Percentiles rank a stretch among this genome's conserved stretches.
These are phyloP conservation scores for Ustilago shanxiensis DNA, from an alignment of 1,284 basidiomycete species.

Conservation along the genomic window DNA sequence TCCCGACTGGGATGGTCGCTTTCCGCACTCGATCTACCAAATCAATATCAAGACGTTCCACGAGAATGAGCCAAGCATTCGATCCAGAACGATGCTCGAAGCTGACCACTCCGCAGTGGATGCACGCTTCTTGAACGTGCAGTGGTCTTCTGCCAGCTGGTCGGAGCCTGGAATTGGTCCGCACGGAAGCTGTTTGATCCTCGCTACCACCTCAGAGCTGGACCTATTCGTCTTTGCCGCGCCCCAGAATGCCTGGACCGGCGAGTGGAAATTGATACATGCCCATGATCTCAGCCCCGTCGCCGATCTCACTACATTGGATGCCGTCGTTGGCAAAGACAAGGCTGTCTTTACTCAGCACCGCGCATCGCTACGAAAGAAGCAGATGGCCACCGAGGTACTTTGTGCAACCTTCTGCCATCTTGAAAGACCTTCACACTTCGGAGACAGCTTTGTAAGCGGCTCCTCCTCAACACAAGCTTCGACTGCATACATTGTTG, in stretches of 20 bases:
- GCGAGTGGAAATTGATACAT: constrained; percentile 38
- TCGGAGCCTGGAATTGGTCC: constrained; percentile 44
- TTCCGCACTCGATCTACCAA: constrained; percentile 40
- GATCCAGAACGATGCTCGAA: constrained; percentile 31
- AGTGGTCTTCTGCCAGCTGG: constrained; percentile 46
- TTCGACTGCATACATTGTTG: constrained; percentile 19
- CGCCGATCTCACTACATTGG: background rate
- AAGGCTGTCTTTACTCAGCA: constrained; percentile 20
- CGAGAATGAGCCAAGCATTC: constrained; percentile 20
- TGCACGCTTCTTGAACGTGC: constrained; percentile 21
- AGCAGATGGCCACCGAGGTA: constrained; percentile 37
- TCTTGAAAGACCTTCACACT: background rate
- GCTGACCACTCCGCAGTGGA: constrained; percentile 38
- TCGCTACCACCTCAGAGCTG: constrained; percentile 40
- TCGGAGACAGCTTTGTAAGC: background rate
- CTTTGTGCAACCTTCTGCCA: constrained; percentile 22
- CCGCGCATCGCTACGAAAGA: constrained; percentile 28
- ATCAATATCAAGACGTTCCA: constrained; percentile 44
- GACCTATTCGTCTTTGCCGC: constrained; percentile 48
- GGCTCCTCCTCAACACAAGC: background rate
- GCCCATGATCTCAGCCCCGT: constrained; percentile 15
- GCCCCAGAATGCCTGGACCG: constrained; percentile 38
- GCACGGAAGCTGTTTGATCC: constrained; percentile 41
- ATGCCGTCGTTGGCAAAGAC: background rate
- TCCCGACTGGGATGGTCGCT: constrained; percentile 37